phyloP scores from a whole-genome alignment of 2,329 filamentous ascomycete species.

The Aspergillus sp. region DNA sequence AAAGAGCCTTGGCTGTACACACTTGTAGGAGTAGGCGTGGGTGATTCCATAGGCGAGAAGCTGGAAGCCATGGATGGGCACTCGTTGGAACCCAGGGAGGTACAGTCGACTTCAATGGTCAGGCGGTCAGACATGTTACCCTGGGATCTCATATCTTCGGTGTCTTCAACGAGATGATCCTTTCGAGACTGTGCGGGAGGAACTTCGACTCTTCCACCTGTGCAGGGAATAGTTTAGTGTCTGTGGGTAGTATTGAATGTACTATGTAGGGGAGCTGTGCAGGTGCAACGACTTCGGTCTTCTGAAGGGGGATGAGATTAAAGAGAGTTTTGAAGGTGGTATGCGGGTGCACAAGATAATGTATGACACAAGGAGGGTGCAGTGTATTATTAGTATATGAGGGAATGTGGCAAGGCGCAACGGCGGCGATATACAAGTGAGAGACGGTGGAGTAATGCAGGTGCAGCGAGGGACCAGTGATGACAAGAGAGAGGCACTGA shows the following conservation, averaged over 20 bases:
- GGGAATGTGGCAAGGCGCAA: constrained; percentile 13
- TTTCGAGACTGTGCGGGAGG: constrained; percentile 27
- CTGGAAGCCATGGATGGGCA: constrained; percentile 44
- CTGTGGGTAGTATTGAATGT: constrained; percentile 5
- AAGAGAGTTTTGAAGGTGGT: constrained; percentile 2
- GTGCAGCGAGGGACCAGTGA: constrained; percentile 4
- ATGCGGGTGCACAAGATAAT: constrained; percentile 3
- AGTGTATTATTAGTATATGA: constrained; percentile 4
- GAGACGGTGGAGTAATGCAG: not conserved
- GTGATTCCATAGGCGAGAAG: constrained; percentile 44
- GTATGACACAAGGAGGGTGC: constrained; percentile 8
- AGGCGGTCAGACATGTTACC: constrained; percentile 40
- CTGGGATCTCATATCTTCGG: constrained; percentile 43
- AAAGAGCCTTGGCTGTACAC: constrained; percentile 42
- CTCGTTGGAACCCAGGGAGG: constrained; percentile 41
- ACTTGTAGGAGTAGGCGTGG: constrained; percentile 42
- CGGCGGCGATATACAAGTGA: constrained; percentile 6
- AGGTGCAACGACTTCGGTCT: not conserved
- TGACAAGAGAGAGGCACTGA: not conserved
- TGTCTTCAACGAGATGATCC: constrained; percentile 31
- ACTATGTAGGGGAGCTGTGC: not conserved
- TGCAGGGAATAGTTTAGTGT: constrained; percentile 25
- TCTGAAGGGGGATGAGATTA: constrained; percentile 11
- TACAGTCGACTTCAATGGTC: constrained; percentile 42
- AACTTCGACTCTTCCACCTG: constrained; percentile 35